These are phyloP conservation scores for Mycena pura DNA, from an alignment of 768 basidiomycete genomes.

Conservation along the genomic window DNA sequence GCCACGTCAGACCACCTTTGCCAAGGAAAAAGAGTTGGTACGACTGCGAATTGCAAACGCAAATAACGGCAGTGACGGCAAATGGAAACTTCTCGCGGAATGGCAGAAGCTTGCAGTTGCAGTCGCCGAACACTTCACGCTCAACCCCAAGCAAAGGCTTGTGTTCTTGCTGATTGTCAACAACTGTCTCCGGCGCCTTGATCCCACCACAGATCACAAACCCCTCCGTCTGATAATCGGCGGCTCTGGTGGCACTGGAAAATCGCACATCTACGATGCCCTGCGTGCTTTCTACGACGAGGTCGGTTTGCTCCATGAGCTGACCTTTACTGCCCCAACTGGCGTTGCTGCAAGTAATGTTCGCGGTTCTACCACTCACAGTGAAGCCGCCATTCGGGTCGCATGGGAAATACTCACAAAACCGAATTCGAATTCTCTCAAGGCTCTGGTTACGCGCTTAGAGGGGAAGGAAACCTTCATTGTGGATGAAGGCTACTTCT, in stretches of 20 bases:
- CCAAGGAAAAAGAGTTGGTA: neutral
- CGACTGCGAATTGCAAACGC: neutral
- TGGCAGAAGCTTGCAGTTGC: neutral
- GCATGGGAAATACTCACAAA: neutral
- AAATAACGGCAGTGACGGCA: neutral
- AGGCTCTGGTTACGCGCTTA: neutral
- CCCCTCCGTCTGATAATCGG: neutral
- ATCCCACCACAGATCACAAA: neutral
- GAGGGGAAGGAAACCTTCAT: neutral
- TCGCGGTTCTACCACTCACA: neutral
- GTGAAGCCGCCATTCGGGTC: neutral
- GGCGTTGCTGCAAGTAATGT: neutral
- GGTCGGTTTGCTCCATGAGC: neutral
- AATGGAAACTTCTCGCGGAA: neutral
- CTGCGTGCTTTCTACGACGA: neutral
- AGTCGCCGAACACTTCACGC: neutral
- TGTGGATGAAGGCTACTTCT: neutral
- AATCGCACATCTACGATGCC: neutral
- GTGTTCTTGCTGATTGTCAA: neutral
- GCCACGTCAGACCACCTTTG: neutral
- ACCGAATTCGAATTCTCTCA: neutral
- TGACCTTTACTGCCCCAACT: no score
- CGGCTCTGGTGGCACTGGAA: no score
- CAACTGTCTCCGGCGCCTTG: neutral
- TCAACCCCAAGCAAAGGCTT: neutral